Conservation (phyloP, 129 eudicot species). For the Erigeron canadensis region DNA sequence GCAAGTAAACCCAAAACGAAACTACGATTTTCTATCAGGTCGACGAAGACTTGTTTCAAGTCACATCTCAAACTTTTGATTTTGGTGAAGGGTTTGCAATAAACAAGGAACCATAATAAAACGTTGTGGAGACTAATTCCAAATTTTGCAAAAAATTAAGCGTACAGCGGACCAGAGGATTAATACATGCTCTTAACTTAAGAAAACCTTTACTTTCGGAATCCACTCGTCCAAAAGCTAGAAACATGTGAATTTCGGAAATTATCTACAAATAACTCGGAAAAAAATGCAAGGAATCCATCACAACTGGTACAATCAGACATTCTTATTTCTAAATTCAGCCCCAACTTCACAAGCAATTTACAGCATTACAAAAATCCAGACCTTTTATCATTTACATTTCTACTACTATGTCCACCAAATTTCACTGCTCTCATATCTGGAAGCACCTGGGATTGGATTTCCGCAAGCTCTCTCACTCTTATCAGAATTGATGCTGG, state of each 20-base stretch:
- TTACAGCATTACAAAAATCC: constrained; percentile 59
- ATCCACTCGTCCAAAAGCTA: not conserved
- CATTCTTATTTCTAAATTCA: constrained; percentile 26
- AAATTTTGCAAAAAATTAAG: no score
- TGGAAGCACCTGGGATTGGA: constrained; percentile 64
- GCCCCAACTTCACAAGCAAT: constrained; percentile 27
- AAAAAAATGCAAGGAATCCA: constrained; percentile 18
- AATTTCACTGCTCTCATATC: constrained; percentile 46
- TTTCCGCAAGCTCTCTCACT: constrained; percentile 92
- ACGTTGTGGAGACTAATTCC: no score
- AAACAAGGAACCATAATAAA: no score
- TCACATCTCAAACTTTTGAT: no score
- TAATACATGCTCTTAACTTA: not conserved
- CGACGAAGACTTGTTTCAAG: no score
- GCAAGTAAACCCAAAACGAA: no score
- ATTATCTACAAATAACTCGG: constrained; percentile 13
- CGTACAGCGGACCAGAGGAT: no score
- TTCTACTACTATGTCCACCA: constrained; percentile 43
- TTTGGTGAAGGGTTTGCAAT: no score
- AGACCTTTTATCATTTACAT: constrained; percentile 60
- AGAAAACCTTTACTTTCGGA: not conserved
- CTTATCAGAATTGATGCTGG: constrained; percentile 74
- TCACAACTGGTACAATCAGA: constrained; percentile 15
- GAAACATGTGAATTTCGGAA: not conserved
- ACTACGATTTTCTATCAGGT: no score